phyloP scores from a whole-genome alignment of 345 rosid genomes.

The Sonneratia alba region DNA sequence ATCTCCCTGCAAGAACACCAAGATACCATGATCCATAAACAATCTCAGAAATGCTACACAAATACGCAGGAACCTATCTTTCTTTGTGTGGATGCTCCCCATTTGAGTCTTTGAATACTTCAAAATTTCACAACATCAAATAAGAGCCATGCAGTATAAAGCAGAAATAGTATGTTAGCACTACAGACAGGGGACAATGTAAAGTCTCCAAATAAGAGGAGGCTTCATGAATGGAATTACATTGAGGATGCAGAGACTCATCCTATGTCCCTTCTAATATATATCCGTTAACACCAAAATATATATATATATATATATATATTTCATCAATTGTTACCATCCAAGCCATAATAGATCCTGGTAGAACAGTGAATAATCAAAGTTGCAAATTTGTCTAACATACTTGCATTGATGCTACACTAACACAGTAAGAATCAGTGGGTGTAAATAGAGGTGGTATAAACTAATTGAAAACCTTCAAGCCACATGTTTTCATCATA shows the following conservation, averaged over 20 bases:
- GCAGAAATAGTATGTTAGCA: background rate
- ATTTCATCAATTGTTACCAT: background rate
- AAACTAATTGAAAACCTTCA: background rate
- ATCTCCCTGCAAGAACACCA: slow-evolving; percentile 25
- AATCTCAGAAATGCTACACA: slow-evolving; percentile 1
- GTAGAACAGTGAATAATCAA: background rate
- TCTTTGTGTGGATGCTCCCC: background rate
- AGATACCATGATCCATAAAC: background rate
- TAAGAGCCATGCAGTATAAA: background rate
- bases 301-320: background rate
- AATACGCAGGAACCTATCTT: background rate
- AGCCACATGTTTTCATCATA: background rate
- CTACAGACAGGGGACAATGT: background rate
- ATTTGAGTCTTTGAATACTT: background rate
- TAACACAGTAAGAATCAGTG: background rate
- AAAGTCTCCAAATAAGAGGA: background rate
- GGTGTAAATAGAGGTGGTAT: background rate
- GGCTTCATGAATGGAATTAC: background rate
- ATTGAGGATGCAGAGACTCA: background rate
- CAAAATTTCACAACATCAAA: background rate
- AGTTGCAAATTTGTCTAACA: background rate
- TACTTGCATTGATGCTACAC: background rate
- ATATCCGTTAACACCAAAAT: background rate
- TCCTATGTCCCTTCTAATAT: background rate
- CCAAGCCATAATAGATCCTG: background rate